Conservation (phyloP, 805 yeast genomes). For the Isabelozyma pseudorhagii region DNA sequence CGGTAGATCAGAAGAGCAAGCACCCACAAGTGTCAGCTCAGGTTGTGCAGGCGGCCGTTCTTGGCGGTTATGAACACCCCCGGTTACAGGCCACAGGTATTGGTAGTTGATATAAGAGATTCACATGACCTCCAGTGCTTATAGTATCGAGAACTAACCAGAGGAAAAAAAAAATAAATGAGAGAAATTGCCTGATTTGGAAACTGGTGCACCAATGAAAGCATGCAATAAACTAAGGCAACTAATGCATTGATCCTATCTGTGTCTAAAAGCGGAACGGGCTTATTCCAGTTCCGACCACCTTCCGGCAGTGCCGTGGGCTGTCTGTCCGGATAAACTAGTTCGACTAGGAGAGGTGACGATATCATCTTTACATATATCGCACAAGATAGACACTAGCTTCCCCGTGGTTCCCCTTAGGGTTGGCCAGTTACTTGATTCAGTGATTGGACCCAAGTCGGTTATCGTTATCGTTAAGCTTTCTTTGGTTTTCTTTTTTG, state of each 20-base stretch:
- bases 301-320: neutral
- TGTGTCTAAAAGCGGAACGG: neutral
- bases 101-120: no score
- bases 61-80: no score
- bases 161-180: no score
- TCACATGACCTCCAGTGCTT: no score
- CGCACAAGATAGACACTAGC: neutral
- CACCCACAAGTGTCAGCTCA: no score
- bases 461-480: neutral
- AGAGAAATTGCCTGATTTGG: neutral
- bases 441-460: neutral
- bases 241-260: neutral
- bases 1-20: no score
- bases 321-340: neutral
- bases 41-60: no score
- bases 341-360: neutral
- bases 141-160: no score
- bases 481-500: no score
- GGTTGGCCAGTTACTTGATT: neutral
- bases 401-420: neutral
- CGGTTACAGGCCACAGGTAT: no score
- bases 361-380: neutral
- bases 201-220: neutral
- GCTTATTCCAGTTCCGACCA: neutral
- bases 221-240: neutral